phyloP scores from a whole-genome alignment of 2,329 filamentous ascomycete species.

The Colletotrichum limetticola region DNA sequence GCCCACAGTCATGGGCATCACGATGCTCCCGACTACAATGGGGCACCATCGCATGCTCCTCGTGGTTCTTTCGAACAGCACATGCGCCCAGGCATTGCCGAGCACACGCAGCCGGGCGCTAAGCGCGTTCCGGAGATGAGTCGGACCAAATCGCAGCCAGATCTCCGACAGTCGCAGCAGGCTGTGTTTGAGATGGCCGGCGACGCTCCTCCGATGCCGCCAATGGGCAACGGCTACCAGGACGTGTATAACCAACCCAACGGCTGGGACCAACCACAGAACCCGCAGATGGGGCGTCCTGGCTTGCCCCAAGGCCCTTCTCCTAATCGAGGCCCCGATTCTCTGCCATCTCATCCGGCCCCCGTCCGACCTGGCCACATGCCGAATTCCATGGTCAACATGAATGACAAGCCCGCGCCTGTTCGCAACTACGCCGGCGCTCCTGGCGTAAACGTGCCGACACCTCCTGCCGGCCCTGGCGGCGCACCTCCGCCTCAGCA shows the following conservation, averaged over 20 bases:
- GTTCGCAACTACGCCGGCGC: conserved; percentile 65
- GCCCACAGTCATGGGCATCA: conserved; percentile 36
- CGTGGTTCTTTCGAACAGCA: conserved; percentile 61
- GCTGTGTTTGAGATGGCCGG: conserved; percentile 80
- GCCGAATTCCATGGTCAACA: conserved; percentile 65
- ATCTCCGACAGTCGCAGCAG: conserved; percentile 70
- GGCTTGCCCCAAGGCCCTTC: conserved; percentile 42
- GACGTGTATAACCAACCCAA: conserved; percentile 31
- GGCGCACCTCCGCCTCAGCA: conserved; percentile 49
- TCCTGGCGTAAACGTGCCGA: conserved; percentile 60
- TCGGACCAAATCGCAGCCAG: conserved; percentile 74
- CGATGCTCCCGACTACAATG: conserved; percentile 56
- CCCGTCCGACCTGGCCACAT: conserved; percentile 73
- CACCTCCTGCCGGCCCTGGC: conserved; percentile 39
- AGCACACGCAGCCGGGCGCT: conserved; percentile 59
- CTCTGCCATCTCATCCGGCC: conserved; percentile 68
- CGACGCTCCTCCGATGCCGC: conserved; percentile 68
- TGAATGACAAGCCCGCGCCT: conserved; percentile 68
- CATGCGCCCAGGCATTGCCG: conserved; percentile 49
- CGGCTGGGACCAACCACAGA: conserved; percentile 32
- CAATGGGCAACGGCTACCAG: conserved; percentile 44
- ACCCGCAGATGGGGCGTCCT: conserved; percentile 30
- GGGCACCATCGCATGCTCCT: conserved; percentile 37
- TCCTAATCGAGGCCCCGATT: conserved; percentile 53
- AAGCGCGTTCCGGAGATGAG: conserved; percentile 64